These are phyloP conservation scores for Penicillium sclerotiorum DNA, from an alignment of 2,329 filamentous ascomycete species.

Conservation along the genomic window DNA sequence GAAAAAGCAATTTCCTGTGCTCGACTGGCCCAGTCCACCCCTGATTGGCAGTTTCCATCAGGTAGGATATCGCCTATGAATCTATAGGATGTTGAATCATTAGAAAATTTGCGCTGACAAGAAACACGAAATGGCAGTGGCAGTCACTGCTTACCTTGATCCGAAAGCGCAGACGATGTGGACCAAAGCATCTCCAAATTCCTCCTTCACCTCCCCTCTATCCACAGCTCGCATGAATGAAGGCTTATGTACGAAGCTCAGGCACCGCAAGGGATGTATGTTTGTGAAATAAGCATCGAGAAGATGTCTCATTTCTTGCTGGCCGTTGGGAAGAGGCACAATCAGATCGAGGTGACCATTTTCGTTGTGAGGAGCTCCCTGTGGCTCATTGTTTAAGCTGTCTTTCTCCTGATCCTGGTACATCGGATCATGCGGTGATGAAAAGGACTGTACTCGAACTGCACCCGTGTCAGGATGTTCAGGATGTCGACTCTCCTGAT, in stretches of 20 bases:
- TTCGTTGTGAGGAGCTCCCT: not conserved
- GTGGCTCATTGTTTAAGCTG: too few species aligned
- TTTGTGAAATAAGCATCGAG: constrained; percentile 1
- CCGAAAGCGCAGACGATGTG: constrained; percentile 5
- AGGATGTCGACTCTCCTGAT: not conserved
- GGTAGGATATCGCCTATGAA: too few species aligned
- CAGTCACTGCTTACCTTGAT: constrained; percentile 1
- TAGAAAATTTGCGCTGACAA: too few species aligned
- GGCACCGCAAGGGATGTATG: constrained; percentile 3
- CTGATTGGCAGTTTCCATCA: too few species aligned
- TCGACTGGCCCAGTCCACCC: not conserved
- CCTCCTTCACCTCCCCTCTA: not conserved
- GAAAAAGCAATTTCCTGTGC: constrained; percentile 4
- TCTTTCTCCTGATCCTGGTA: too few species aligned
- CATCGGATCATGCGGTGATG: too few species aligned
- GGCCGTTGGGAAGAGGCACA: not conserved
- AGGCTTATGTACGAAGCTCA: constrained; percentile 7
- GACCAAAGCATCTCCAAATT: constrained; percentile 2
- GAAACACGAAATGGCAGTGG: too few species aligned
- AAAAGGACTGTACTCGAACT: too few species aligned
- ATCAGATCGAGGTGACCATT: not conserved
- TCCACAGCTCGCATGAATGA: constrained; percentile 7
- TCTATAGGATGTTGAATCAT: too few species aligned
- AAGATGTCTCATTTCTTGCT: not conserved
- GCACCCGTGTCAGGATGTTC: too few species aligned